These are phyloP conservation scores for Tripidium arundinaceum DNA, from an alignment of 202 grass and related monocot species.

Conservation along the genomic window DNA sequence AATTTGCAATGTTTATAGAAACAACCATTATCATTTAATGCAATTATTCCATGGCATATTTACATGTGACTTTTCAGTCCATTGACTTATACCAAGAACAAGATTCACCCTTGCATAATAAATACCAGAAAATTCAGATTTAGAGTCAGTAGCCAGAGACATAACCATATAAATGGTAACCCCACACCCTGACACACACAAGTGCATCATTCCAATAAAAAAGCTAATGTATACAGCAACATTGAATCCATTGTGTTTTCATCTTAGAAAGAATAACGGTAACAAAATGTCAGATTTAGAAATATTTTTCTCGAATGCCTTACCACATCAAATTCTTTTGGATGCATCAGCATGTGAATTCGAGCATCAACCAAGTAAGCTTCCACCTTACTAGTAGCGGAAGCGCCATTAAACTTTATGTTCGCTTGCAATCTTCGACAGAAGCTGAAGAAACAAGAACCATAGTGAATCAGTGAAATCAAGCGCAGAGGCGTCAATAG, in stretches of 20 bases:
- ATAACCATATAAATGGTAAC: not conserved
- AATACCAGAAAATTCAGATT: constrained; percentile 16
- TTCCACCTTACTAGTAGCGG: constrained; percentile 72
- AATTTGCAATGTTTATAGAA: constrained; percentile 4
- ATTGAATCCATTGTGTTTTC: not conserved
- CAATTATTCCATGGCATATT: constrained; percentile 13
- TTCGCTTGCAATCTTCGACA: constrained; percentile 84
- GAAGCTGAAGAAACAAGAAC: constrained; percentile 60
- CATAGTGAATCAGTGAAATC: constrained; percentile 37
- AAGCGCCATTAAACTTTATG: constrained; percentile 80
- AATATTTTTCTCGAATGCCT: constrained; percentile 14
- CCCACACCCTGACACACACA: not conserved
- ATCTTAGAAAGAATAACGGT: not conserved
- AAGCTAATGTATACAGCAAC: not conserved
- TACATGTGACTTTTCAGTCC: not conserved
- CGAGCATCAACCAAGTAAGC: constrained; percentile 90
- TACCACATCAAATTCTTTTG: constrained; percentile 99
- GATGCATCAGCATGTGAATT: constrained; percentile 96
- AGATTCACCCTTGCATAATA: not conserved
- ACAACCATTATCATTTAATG: not conserved
- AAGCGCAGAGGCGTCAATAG: not conserved
- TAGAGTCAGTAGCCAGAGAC: not conserved
- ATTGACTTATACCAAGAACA: not conserved
- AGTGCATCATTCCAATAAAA: not conserved
- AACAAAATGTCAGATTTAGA: not conserved